Conservation (phyloP, 1,284 basidiomycete genomes). For the Lentinus polychrous region DNA sequence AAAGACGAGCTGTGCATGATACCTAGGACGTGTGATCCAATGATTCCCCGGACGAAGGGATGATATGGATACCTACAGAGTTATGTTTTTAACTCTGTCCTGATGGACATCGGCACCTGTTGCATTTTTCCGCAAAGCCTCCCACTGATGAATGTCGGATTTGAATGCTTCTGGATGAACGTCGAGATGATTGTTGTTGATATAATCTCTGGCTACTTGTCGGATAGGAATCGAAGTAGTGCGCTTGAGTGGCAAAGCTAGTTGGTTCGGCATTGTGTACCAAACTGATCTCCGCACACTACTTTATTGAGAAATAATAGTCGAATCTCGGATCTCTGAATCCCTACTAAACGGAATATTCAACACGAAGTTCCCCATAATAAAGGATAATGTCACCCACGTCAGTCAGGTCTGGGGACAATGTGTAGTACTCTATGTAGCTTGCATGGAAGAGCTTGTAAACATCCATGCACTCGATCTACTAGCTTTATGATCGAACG, state of each 20-base stretch:
- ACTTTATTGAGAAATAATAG: too few species aligned
- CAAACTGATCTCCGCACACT: neutral
- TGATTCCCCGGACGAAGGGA: neutral
- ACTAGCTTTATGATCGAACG: too few species aligned
- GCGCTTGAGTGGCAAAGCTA: constrained; percentile 74
- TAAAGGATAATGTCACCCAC: too few species aligned
- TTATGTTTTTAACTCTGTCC: constrained; percentile 39
- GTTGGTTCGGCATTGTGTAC: constrained; percentile 65
- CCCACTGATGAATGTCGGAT: constrained; percentile 72
- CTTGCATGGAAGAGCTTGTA: too few species aligned
- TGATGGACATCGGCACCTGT: constrained; percentile 53
- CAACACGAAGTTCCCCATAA: too few species aligned
- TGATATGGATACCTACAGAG: constrained; percentile 33
- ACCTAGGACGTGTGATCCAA: constrained; percentile 39
- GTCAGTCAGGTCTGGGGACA: too few species aligned
- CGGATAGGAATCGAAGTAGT: constrained; percentile 56
- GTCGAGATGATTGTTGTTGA: constrained; percentile 59
- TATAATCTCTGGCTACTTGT: constrained; percentile 58
- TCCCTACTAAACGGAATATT: too few species aligned
- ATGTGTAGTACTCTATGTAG: too few species aligned
- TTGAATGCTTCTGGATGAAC: constrained; percentile 89
- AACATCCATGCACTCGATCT: too few species aligned
- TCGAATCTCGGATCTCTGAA: too few species aligned
- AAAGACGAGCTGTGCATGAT: constrained; percentile 83
- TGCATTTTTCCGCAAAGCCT: constrained; percentile 59